phyloP scores from a whole-genome alignment of 1,284 basidiomycete species.

The Sporisorium graminicola region DNA sequence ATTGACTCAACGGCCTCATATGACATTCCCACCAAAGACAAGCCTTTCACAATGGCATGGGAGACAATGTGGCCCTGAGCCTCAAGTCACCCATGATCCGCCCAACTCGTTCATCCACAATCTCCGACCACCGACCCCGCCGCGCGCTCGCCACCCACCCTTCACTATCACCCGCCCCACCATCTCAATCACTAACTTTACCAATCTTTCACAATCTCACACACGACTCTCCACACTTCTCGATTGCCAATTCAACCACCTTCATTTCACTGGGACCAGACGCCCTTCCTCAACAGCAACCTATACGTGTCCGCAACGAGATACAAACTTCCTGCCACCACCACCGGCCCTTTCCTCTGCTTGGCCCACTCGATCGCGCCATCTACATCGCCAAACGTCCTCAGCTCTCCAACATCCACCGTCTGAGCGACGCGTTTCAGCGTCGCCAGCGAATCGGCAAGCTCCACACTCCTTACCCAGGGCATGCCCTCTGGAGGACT shows the following conservation, averaged over 20 bases:
- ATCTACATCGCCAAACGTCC: slow-evolving; percentile 17
- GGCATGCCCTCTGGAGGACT: slow-evolving; percentile 68
- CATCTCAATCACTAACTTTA: too few relatives aligned
- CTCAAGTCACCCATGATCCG: background rate
- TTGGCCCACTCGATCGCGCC: slow-evolving; percentile 48
- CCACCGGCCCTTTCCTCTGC: slow-evolving; percentile 22
- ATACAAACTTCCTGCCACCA: slow-evolving; percentile 66
- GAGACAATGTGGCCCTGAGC: background rate
- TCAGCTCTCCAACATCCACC: slow-evolving; percentile 29
- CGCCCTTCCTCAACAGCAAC: slow-evolving; percentile 11
- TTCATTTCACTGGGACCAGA: slow-evolving; percentile 2
- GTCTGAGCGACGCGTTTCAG: slow-evolving; percentile 7
- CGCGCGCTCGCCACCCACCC: too few relatives aligned
- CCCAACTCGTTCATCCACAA: background rate
- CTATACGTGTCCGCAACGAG: slow-evolving; percentile 64
- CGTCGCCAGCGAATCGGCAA: slow-evolving; percentile 17
- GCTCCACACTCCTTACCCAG: slow-evolving; percentile 55
- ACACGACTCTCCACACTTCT: background rate
- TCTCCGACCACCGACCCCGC: too few relatives aligned
- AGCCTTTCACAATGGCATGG: too few relatives aligned
- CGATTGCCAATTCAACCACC: too few relatives aligned
- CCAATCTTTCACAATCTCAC: too few relatives aligned
- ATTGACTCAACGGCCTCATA: background rate
- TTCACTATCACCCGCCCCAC: too few relatives aligned
- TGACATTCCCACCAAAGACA: background rate